Conservation (phyloP, 805 yeast genomes). For the Kazachstania kunashirensis region DNA sequence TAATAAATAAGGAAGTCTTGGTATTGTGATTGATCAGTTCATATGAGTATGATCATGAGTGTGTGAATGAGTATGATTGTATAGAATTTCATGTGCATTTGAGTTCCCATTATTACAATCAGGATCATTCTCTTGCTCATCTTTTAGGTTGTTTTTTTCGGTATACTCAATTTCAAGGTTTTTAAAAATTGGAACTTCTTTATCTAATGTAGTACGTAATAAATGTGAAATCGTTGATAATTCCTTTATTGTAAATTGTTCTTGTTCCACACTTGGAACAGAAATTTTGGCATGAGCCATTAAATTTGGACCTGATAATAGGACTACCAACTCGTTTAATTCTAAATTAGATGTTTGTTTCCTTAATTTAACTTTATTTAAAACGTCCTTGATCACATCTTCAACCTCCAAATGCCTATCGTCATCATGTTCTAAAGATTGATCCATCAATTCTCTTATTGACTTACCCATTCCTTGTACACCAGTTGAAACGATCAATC, state of each 20-base stretch:
- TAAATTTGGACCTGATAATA: constrained; percentile 48
- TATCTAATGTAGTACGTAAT: constrained; percentile 26
- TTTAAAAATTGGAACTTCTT: constrained; percentile 35
- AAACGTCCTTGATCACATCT: constrained; percentile 28
- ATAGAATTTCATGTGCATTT: constrained; percentile 8
- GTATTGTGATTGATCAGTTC: too few relatives aligned
- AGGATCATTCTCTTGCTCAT: too few relatives aligned
- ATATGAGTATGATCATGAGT: constrained; percentile 18
- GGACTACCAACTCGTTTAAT: constrained; percentile 35
- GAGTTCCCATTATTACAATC: too few relatives aligned
- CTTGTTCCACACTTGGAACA: constrained; percentile 24
- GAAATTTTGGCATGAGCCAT: constrained; percentile 27
- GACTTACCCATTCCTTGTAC: constrained; percentile 58
- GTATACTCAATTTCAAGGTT: constrained; percentile 33
- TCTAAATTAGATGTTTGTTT: constrained; percentile 17
- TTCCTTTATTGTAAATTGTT: constrained; percentile 30
- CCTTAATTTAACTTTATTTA: constrained; percentile 28
- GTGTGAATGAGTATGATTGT: constrained; percentile 7
- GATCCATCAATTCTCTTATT: constrained; percentile 65
- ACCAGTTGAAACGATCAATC: constrained; percentile 74
- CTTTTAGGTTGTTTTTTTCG: constrained; percentile 20
- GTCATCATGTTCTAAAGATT: constrained; percentile 43
- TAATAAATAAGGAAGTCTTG: too few relatives aligned
- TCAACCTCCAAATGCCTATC: constrained; percentile 37
- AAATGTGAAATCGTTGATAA: constrained; percentile 32